phyloP scores from a whole-genome alignment of 768 basidiomycete species.

The Exidia glandulosa region DNA sequence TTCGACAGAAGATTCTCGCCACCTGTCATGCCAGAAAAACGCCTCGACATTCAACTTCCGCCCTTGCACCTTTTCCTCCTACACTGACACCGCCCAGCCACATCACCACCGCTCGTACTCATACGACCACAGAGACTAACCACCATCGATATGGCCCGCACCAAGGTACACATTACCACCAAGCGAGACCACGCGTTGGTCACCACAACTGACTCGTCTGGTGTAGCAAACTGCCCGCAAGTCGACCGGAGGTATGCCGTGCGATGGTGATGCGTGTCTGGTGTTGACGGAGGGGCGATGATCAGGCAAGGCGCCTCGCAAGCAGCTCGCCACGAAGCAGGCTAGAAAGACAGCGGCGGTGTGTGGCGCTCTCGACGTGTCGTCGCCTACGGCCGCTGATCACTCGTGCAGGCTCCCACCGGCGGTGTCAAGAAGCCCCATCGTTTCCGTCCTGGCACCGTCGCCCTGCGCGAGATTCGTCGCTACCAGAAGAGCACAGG shows the following conservation, averaged over 20 bases:
- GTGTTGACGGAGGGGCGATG: not conserved
- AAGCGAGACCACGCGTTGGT: not conserved
- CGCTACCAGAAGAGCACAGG: conserved; percentile 30
- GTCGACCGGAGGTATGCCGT: conserved; percentile 63
- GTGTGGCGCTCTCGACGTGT: not conserved
- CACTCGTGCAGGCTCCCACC: conserved; percentile 24
- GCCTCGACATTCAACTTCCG: no score
- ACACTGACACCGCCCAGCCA: no score
- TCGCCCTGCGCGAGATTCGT: conserved; percentile 67
- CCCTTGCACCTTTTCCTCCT: no score
- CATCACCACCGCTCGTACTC: no score
- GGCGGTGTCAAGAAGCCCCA: conserved; percentile 31
- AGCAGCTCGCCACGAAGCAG: conserved; percentile 35
- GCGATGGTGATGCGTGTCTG: conserved; percentile 19
- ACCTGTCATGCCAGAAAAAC: no score
- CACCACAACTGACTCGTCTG: conserved; percentile 11
- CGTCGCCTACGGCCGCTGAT: not conserved
- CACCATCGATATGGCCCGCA: conserved; percentile 49
- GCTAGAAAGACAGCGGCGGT: conserved; percentile 49
- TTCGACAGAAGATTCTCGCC: no score
- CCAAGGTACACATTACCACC: conserved; percentile 28
- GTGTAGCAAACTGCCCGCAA: conserved; percentile 79
- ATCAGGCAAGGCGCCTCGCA: conserved; percentile 34
- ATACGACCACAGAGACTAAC: no score
- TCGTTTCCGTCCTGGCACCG: conserved; percentile 62